phyloP scores from a whole-genome alignment of 345 rosid genomes.

The Raphanus raphanistrum region DNA sequence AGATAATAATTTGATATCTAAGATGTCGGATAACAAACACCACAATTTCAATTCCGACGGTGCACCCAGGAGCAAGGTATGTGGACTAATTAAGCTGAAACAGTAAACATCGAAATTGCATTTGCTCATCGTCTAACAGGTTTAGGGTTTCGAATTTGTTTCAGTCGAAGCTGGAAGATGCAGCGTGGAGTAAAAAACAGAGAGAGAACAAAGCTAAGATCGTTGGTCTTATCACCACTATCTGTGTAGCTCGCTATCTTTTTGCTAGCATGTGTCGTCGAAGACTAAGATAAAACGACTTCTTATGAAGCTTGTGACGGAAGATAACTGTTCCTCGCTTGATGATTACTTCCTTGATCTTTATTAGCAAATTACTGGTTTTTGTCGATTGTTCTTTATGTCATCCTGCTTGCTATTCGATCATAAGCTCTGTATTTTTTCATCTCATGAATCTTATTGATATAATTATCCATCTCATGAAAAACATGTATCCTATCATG shows the following conservation, averaged over 20 bases:
- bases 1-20: neutral
- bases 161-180: conserved; percentile 68
- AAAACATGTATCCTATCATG: conserved; percentile 1
- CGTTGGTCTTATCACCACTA: conserved; percentile 38
- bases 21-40: conserved; percentile 53
- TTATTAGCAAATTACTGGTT: neutral
- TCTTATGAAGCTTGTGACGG: conserved; percentile 12
- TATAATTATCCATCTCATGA: neutral
- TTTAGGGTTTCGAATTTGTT: conserved; percentile 23
- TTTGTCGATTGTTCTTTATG: neutral
- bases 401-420: neutral
- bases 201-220: conserved; percentile 66
- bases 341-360: neutral
- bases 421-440: neutral
- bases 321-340: conserved; percentile 8
- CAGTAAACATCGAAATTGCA: neutral
- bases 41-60: conserved; percentile 56
- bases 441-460: conserved; percentile 10
- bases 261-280: conserved; percentile 22
- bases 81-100: conserved; percentile 1
- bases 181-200: conserved; percentile 54
- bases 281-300: neutral
- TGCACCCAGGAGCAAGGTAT: conserved; percentile 86
- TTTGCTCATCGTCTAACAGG: neutral
- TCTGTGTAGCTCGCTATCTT: neutral